Percentiles rank a stretch among this genome's conserved stretches.
phyloP scores from a whole-genome alignment of 257 asterid species.

The Datura wrightii region DNA sequence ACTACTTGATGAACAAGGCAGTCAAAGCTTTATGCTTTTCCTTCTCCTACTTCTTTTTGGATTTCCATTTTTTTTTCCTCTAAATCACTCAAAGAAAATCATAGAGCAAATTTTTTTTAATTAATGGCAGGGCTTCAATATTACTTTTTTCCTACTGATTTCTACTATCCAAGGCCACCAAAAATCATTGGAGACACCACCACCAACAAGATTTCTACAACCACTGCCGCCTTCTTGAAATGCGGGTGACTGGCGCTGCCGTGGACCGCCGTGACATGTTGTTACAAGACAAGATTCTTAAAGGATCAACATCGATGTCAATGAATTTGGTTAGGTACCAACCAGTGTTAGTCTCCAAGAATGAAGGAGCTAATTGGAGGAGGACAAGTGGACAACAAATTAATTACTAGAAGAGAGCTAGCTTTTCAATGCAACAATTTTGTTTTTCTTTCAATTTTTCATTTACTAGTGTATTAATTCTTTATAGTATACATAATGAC shows the following conservation, averaged over 20 bases:
- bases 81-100: neutral
- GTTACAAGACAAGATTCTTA: slow-evolving; percentile 20
- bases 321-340: neutral
- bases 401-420: neutral
- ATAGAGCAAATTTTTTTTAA: neutral
- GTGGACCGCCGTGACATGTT: neutral
- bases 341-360: neutral
- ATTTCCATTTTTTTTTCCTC: neutral
- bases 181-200: neutral
- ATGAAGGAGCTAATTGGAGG: slow-evolving; percentile 2
- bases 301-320: slow-evolving; percentile 10
- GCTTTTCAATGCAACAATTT: neutral
- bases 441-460: neutral
- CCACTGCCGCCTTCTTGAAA: neutral
- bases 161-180: slow-evolving; percentile 52
- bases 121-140: slow-evolving; percentile 63
- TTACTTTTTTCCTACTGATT: slow-evolving; percentile 67
- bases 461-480: too few species aligned
- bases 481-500: too few species aligned
- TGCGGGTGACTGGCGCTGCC: neutral
- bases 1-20: slow-evolving; percentile 4
- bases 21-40: neutral
- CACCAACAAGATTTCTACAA: neutral
- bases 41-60: neutral
- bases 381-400: neutral